Base-by-base conservation (phyloP, 2,329 filamentous ascomycete species). In the Arthrinium puccinioides region DNA sequence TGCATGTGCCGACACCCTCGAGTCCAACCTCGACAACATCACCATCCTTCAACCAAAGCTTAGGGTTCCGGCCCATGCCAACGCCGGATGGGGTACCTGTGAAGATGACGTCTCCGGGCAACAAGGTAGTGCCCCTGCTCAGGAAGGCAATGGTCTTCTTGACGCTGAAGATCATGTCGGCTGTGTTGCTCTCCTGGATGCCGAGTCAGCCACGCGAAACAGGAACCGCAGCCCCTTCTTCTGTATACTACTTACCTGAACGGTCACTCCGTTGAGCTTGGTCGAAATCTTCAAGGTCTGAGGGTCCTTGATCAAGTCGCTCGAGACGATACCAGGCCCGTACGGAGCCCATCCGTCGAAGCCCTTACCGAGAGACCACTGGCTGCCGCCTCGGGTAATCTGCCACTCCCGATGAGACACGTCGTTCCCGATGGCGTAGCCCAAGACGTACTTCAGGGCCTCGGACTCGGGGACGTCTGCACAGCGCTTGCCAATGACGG, bases 361-460 rank as follows among this genome's bases (percentile, higher is more conserved):
- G 4, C 81, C 78, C 57, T 87, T 87, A 25, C 82, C 82, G 11
- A 84, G 62, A 1, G 70, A 73, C 81, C 82, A 86, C 60, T 87
- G 82, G 1, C 79, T 72, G 13, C 79, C 79, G 13, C 80, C 80
- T 27, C 68, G 71, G 56, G 79, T 73, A 42, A 84, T 59, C 60
- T 87, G 82, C 80, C 82, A 88, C 46, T 86, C 82, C 27, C 84
- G 76, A 60, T 87, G 83, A 9, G 80, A 86, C n/a, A 90, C 74
- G 55, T 90, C 85, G 59, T 90, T 85, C 37, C 84, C 82, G 23
- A 85, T 73, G 3, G 79, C 70, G 54, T 88, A 89, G 5, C 85
- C 85, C 2, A 87, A 66, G 3, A 89, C 81, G 50, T 85, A 80
- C 36, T 80, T 64, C n/a, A 88, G 63, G 0, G 84, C 84, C 16